Percentiles rank a stretch among this genome's conserved stretches.
phyloP scores from a whole-genome alignment of 2,329 filamentous ascomycete species.

The Teratosphaeria destructans region DNA sequence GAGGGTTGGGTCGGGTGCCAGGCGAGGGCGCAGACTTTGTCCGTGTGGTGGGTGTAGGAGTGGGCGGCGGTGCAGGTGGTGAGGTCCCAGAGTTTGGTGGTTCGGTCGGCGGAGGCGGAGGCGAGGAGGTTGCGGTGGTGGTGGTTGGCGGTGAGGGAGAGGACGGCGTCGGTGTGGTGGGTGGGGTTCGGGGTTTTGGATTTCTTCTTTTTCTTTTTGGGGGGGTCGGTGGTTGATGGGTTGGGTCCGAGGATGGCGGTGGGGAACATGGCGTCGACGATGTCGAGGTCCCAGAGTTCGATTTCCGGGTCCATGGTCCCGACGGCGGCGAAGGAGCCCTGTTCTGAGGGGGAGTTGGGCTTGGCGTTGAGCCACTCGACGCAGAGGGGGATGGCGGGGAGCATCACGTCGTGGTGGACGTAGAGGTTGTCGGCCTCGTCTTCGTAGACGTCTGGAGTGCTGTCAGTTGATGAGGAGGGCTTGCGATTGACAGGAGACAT shows the following conservation, averaged over 20 bases:
- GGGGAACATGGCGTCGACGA: conserved; percentile 95
- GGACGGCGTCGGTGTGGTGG: conserved; percentile 88
- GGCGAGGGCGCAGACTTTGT: conserved; percentile 92
- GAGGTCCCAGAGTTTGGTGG: conserved; percentile 95
- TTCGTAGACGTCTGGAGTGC: conserved; percentile 59
- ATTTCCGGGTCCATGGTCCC: conserved; percentile 98
- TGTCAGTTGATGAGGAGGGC: not conserved
- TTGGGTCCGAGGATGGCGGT: conserved; percentile 72
- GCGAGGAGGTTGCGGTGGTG: conserved; percentile 90
- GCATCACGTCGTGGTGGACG: conserved; percentile 98
- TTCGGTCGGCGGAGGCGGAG: conserved; percentile 91
- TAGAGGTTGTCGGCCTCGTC: conserved; percentile 93
- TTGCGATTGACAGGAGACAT: not conserved
- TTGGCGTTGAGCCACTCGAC: conserved; percentile 92
- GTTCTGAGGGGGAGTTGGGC: conserved; percentile 62
- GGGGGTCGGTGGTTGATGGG: too few species aligned
- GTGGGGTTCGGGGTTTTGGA: conserved; percentile 77
- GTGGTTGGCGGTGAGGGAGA: conserved; percentile 83
- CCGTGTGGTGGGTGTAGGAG: conserved; percentile 89
- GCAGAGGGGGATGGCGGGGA: conserved; percentile 89
- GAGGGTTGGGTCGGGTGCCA: conserved; percentile 88
- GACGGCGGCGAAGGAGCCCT: conserved; percentile 85
- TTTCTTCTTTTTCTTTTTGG: conserved; percentile 86
- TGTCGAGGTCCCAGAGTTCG: conserved; percentile 94
- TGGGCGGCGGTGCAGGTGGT: conserved; percentile 87